phyloP scores from a whole-genome alignment of 257 asterid species.

The Linaria vulgaris region DNA sequence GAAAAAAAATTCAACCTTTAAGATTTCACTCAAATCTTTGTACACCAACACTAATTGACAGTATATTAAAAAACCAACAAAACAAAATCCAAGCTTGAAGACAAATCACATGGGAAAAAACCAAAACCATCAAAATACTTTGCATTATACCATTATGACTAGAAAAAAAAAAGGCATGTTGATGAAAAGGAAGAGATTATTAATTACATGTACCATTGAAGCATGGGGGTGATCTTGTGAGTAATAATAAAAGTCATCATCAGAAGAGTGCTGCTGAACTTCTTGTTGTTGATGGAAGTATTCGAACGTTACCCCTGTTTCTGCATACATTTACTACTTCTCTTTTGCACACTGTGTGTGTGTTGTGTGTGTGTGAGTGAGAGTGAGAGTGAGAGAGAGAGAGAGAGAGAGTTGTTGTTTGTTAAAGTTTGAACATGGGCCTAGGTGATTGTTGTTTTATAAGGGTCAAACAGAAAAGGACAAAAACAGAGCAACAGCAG shows the following conservation, averaged over 20 bases:
- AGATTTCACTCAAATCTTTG: neutral
- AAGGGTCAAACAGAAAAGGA: slow-evolving; percentile 33
- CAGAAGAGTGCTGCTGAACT: slow-evolving; percentile 37
- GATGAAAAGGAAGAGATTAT: too few relatives aligned
- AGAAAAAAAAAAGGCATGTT: neutral
- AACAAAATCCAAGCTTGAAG: too few relatives aligned
- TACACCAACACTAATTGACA: too few relatives aligned
- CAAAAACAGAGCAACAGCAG: slow-evolving; percentile 30
- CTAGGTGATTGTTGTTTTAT: slow-evolving; percentile 37
- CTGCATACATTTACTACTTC: slow-evolving; percentile 42
- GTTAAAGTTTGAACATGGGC: slow-evolving; percentile 24
- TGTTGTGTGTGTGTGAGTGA: too few relatives aligned
- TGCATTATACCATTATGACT: too few relatives aligned
- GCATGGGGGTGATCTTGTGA: slow-evolving; percentile 35
- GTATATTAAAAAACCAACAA: too few relatives aligned
- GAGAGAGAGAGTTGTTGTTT: too few relatives aligned
- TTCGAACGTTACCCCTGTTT: slow-evolving; percentile 41
- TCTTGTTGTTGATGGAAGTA: slow-evolving; percentile 39
- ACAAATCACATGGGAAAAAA: neutral
- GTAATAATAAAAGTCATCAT: slow-evolving; percentile 40
- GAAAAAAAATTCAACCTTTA: slow-evolving; percentile 20
- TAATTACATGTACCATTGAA: slow-evolving; percentile 33
- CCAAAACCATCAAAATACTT: neutral
- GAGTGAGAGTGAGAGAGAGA: too few relatives aligned
- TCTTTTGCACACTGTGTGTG: too few relatives aligned